A percentile compares a stretch with the other conserved stretches of the same genome.
Evolutionary conservation across 164 flowering plant genomes (phyloP).

Genomic region (Dillenia suffruticosa): DNA sequence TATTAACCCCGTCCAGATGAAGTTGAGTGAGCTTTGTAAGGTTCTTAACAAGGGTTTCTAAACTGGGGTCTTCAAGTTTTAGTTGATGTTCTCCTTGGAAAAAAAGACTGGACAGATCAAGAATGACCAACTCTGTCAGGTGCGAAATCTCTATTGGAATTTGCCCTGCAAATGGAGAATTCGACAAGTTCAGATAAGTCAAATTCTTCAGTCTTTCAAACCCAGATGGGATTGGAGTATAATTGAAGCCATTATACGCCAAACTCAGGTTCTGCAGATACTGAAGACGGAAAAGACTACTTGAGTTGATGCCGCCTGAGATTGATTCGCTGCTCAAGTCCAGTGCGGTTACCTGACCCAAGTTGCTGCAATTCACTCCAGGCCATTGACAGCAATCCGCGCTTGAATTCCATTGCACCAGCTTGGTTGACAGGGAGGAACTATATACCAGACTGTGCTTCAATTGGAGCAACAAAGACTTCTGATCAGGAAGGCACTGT

Average conservation of each 20-base stretch:
- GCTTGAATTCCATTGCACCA: slow-evolving; percentile 27
- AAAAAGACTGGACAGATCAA: slow-evolving; percentile 25
- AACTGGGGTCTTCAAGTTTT: slow-evolving; percentile 27
- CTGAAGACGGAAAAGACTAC: slow-evolving; percentile 26
- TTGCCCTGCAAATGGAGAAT: slow-evolving; percentile 42
- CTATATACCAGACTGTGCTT: slow-evolving; percentile 19
- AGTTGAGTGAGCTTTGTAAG: slow-evolving; percentile 22
- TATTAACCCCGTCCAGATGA: slow-evolving; percentile 26
- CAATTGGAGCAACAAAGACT: slow-evolving; percentile 17
- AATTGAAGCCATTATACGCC: slow-evolving; percentile 29
- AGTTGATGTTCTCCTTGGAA: background rate
- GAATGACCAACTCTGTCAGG: slow-evolving; percentile 24
- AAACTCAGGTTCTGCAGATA: slow-evolving; percentile 33
- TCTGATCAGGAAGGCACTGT: slow-evolving; percentile 31
- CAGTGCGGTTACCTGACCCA: slow-evolving; percentile 26
- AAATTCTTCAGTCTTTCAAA: slow-evolving; percentile 25
- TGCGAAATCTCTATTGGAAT: slow-evolving; percentile 29
- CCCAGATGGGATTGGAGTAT: slow-evolving; percentile 25
- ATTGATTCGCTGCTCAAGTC: slow-evolving; percentile 25
- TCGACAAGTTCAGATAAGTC: slow-evolving; percentile 42
- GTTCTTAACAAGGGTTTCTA: slow-evolving; percentile 23
- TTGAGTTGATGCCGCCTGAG: slow-evolving; percentile 16
- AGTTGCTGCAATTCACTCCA: slow-evolving; percentile 27
- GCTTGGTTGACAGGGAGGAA: slow-evolving; percentile 4
- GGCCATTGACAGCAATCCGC: slow-evolving; percentile 34